phyloP scores from a whole-genome alignment of 2,329 filamentous ascomycete genomes.

The Neonectria hederae region DNA sequence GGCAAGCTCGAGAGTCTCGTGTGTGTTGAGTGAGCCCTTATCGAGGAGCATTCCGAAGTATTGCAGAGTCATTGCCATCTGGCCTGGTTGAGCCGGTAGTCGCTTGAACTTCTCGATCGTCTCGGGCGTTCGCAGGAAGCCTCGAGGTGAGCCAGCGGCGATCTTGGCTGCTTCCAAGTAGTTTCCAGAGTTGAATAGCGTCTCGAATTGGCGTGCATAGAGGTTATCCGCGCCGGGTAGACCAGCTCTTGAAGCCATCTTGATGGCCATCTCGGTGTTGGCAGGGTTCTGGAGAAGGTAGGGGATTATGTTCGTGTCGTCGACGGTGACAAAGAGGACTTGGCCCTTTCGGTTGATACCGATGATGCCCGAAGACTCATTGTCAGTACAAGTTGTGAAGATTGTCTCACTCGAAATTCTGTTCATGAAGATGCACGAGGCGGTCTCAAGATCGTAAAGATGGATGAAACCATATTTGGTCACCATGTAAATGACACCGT shows the following conservation, averaged over 20 bases:
- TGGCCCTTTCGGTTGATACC: slow-evolving; percentile 98
- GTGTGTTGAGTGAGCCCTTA: slow-evolving; percentile 90
- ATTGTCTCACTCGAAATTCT: slow-evolving; percentile 99
- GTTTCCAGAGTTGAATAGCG: slow-evolving; percentile 80
- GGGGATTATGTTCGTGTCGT: slow-evolving; percentile 89
- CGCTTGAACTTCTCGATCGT: slow-evolving; percentile 97
- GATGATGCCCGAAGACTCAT: slow-evolving; percentile 85
- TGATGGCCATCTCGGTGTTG: slow-evolving; percentile 92
- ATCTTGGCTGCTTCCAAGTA: slow-evolving; percentile 93
- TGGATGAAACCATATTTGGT: slow-evolving; percentile 99
- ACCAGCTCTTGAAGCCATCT: slow-evolving; percentile 92
- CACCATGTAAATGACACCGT: slow-evolving; percentile 95
- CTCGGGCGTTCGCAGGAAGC: slow-evolving; percentile 91
- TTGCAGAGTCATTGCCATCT: slow-evolving; percentile 93
- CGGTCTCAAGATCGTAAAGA: slow-evolving; percentile 96
- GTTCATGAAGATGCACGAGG: slow-evolving; percentile 98
- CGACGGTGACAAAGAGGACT: slow-evolving; percentile 91
- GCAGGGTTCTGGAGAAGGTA: slow-evolving; percentile 97
- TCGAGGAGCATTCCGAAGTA: slow-evolving; percentile 98
- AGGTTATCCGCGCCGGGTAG: slow-evolving; percentile 94
- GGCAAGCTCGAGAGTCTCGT: slow-evolving; percentile 93
- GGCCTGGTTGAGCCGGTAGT: slow-evolving; percentile 79
- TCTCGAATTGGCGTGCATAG: slow-evolving; percentile 92
- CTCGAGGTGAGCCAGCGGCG: slow-evolving; percentile 93
- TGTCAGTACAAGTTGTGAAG: slow-evolving; percentile 90